Base-by-base conservation (phyloP, 495 filamentous ascomycete genomes). In the Neurospora africana region DNA sequence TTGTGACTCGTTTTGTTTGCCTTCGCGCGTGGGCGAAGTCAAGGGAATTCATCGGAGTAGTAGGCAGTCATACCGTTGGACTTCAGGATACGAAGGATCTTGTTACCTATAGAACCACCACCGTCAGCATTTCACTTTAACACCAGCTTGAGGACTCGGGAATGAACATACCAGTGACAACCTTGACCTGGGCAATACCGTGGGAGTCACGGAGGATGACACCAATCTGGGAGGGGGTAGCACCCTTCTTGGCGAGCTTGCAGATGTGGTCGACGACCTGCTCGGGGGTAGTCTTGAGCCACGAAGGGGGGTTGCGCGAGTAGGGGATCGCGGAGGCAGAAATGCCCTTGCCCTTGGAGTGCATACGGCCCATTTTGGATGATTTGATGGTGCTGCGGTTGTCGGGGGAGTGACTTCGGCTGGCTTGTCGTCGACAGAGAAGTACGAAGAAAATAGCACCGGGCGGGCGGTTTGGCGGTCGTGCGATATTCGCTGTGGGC, bases 301-400 rank as follows among this genome's bases (percentile, higher is more conserved):
- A 99, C 70, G 92, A 86, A 33, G 95, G 94, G 71, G 93, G 82
- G 73, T 89, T 91, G 86, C 96, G 95, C 70, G 92, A 96, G 90
- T 98, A 98, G 74, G 96, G 96, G 85, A 98, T 87, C 77, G 96
- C 93, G 72, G 92, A 96, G 85, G 91, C 85, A 70, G 93, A 91
- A 83, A 98, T 98, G 83, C 96, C 96, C 91, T 99, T 99, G 86
- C 96, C 95, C 80, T 97, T 98, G 88, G 88, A 91, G 92, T 99
- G 96, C 89, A 99, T 90, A 86, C 95, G 91, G 91, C 94, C 95
- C 95, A 97, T 97, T 81, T 81, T 91, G 85, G 78, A 78, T 85
- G 78, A 82, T 78, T 74, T 80, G 80, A 81, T 72, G 76, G 75
- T 79, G 76, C 72, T 74, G 75, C 71, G 74, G 40, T 72, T 70